phyloP scores from a whole-genome alignment of 345 rosid species.

The Combretum micranthum region DNA sequence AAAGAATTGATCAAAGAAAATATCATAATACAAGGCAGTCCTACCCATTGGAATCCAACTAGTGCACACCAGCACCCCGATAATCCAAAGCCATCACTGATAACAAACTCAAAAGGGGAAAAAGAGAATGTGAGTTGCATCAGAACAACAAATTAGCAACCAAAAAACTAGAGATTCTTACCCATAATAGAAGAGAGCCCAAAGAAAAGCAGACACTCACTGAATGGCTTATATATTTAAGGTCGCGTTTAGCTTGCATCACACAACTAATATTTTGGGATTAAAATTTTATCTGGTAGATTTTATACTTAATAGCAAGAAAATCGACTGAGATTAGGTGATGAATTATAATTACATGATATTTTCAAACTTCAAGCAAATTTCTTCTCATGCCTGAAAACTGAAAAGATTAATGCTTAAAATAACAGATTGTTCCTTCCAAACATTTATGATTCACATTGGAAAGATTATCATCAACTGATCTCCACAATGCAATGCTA shows the following conservation, averaged over 20 bases:
- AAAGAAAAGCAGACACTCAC: conserved; percentile 61
- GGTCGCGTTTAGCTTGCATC: conserved; percentile 79
- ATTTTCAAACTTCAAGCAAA: no score
- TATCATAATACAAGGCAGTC: not conserved
- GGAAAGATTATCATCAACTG: no score
- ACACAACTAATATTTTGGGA: not conserved
- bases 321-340: no score
- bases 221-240: conserved; percentile 58
- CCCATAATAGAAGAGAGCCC: conserved; percentile 51
- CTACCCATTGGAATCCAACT: conserved; percentile 52
- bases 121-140: not conserved
- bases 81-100: conserved; percentile 39
- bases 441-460: no score
- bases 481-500: no score
- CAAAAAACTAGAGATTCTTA: conserved; percentile 10
- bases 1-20: not conserved
- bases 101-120: conserved; percentile 24
- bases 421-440: no score
- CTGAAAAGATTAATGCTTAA: no score
- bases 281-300: no score
- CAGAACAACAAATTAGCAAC: not conserved
- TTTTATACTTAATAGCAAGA: no score
- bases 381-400: no score
- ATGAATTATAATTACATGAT: no score
- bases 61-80: conserved; percentile 45